Conservation (phyloP, 148 eudicot genomes). For the Tetragonia tetragonoides region DNA sequence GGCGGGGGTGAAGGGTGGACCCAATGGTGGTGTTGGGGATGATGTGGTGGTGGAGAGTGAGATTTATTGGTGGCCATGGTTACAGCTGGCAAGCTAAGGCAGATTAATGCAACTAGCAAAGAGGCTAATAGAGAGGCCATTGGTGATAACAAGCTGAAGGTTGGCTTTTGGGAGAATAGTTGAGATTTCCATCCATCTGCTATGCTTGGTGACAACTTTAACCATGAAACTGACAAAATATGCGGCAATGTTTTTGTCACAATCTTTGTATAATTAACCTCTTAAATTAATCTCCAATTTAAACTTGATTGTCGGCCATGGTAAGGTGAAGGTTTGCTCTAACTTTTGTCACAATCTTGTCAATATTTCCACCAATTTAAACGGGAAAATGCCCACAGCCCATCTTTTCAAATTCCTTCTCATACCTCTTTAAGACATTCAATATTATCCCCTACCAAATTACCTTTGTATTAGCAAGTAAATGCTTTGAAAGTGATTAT, state of each 20-base stretch:
- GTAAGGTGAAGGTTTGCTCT: not conserved
- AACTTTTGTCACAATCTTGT: slow-evolving; percentile 22
- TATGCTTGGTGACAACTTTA: slow-evolving; percentile 14
- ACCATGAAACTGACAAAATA: slow-evolving; percentile 18
- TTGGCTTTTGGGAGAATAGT: too few relatives aligned
- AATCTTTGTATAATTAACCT: slow-evolving; percentile 24
- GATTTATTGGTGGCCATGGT: not conserved
- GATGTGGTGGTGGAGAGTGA: not conserved
- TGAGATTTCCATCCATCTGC: not conserved
- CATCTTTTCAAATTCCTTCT: not conserved
- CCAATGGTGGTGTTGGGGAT: slow-evolving; percentile 10
- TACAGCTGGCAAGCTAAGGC: slow-evolving; percentile 18
- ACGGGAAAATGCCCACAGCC: slow-evolving; percentile 3
- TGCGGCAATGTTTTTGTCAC: slow-evolving; percentile 22
- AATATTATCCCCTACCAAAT: not conserved
- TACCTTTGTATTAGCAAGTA: not conserved
- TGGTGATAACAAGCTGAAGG: not conserved
- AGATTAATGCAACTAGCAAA: slow-evolving; percentile 19
- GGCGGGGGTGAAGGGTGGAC: not conserved
- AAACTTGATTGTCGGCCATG: slow-evolving; percentile 19
- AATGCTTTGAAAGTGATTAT: not conserved
- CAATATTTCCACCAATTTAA: not conserved
- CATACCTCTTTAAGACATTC: not conserved
- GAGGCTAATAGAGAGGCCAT: slow-evolving; percentile 28
- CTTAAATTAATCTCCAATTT: not conserved